Evolutionary conservation across 2,329 filamentous ascomycete species (phyloP).

Genomic region (Sodiomyces alkalinus): DNA sequence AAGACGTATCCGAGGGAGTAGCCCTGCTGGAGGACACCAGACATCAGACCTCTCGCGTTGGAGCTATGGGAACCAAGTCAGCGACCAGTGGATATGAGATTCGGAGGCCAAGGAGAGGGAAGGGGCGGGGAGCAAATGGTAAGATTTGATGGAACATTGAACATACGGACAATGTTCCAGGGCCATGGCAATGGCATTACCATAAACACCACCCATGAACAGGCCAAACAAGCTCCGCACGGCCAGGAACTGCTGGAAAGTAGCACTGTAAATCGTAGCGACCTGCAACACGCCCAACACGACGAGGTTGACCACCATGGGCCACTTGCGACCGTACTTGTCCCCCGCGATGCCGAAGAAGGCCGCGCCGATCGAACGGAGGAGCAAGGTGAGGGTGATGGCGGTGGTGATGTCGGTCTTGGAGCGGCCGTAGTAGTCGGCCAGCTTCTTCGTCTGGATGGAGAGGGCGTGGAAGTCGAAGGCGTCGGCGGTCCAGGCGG

Average conservation of each 20-base stretch:
- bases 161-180: constrained; percentile 55
- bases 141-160: background rate
- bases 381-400: constrained; percentile 60
- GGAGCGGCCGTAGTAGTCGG: constrained; percentile 29
- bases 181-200: constrained; percentile 65
- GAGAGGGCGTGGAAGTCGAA: constrained; percentile 74
- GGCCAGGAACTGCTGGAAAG: constrained; percentile 60
- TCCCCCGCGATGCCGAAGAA: constrained; percentile 66
- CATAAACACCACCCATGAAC: constrained; percentile 72
- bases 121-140: no score
- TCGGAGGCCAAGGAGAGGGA: no score
- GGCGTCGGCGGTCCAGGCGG: constrained; percentile 67
- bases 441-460: constrained; percentile 61
- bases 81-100: constrained; percentile 2
- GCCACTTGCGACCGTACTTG: constrained; percentile 69
- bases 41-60: constrained; percentile 64
- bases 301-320: constrained; percentile 69
- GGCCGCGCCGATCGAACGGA: constrained; percentile 61
- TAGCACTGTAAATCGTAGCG: constrained; percentile 61
- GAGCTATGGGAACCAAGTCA: no score
- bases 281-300: constrained; percentile 52
- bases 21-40: constrained; percentile 68
- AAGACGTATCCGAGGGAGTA: constrained; percentile 70
- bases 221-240: constrained; percentile 60
- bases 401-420: constrained; percentile 58